Evolutionary conservation across 2,329 filamentous ascomycete species (phyloP).

Genomic region (Epicoccum nigrum): DNA sequence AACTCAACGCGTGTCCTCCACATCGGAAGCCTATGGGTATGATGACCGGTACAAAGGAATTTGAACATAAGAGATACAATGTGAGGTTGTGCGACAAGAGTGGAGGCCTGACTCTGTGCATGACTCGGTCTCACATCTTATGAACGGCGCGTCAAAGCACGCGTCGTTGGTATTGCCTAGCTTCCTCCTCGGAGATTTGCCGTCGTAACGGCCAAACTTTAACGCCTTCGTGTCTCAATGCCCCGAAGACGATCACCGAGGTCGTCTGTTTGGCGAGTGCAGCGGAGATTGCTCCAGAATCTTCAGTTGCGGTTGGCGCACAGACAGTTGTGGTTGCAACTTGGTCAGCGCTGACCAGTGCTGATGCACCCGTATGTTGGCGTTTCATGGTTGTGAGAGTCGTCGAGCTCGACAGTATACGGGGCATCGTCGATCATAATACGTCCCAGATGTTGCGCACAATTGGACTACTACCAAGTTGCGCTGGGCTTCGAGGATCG

Average conservation of each 20-base stretch:
- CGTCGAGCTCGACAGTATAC: neutral
- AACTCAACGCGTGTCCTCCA: slow-evolving; percentile 36
- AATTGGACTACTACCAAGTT: slow-evolving; percentile 75
- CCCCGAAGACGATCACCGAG: neutral
- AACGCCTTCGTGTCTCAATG: slow-evolving; percentile 1
- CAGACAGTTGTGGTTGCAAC: neutral
- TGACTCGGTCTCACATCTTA: too few species aligned
- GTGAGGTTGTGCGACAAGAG: too few species aligned
- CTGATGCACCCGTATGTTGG: slow-evolving; percentile 1
- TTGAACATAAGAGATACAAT: too few species aligned
- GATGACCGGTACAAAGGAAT: slow-evolving; percentile 1
- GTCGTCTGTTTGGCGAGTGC: slow-evolving; percentile 7
- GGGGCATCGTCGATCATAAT: slow-evolving; percentile 56
- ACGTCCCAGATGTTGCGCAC: slow-evolving; percentile 79
- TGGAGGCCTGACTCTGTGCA: too few species aligned
- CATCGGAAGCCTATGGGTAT: slow-evolving; percentile 7
- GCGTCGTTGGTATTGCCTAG: too few species aligned
- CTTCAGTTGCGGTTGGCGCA: slow-evolving; percentile 5
- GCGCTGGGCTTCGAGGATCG: slow-evolving; percentile 76
- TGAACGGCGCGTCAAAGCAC: too few species aligned
- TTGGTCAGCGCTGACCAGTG: slow-evolving; percentile 3
- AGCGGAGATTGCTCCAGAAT: slow-evolving; percentile 8
- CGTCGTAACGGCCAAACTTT: slow-evolving; percentile 9
- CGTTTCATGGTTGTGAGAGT: slow-evolving; percentile 9
- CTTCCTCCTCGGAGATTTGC: slow-evolving; percentile 10